Percentiles rank a stretch among this genome's conserved stretches.
Conservation (phyloP, 495 filamentous ascomycete genomes). For the Neurospora sp. region DNA sequence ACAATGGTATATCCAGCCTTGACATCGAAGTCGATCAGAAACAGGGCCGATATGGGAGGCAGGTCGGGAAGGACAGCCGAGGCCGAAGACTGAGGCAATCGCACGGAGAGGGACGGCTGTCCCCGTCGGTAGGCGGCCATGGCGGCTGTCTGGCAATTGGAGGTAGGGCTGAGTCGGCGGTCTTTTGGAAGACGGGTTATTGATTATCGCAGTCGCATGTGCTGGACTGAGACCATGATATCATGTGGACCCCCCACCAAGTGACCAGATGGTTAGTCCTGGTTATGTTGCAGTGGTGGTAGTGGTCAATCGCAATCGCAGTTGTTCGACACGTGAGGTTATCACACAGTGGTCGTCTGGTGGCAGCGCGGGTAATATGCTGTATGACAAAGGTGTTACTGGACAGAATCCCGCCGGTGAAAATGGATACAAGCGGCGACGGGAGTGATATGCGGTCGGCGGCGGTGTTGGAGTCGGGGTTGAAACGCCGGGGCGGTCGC, state of each 20-base stretch:
- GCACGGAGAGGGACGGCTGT: constrained; percentile 39
- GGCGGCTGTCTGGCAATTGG: constrained; percentile 2
- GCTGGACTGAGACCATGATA: background rate
- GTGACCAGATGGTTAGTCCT: background rate
- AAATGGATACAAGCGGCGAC: background rate
- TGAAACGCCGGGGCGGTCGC: background rate
- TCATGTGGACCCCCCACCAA: background rate
- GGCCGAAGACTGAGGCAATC: constrained; percentile 22
- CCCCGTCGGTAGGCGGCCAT: constrained; percentile 45
- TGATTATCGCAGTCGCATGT: background rate
- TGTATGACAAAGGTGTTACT: background rate
- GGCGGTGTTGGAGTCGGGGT: background rate
- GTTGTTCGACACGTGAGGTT: background rate
- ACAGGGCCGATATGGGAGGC: constrained; percentile 71
- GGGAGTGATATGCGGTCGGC: background rate
- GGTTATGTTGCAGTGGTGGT: background rate
- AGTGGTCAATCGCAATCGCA: background rate
- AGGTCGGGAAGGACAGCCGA: constrained; percentile 39
- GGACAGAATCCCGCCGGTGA: background rate
- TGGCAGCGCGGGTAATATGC: background rate
- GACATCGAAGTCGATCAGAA: constrained; percentile 79
- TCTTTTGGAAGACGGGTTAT: background rate
- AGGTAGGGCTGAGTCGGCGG: background rate
- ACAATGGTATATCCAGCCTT: constrained; percentile 77
- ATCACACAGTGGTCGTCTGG: background rate